Conservation (phyloP, 805 yeast species). For the Starmerella bombicola region DNA sequence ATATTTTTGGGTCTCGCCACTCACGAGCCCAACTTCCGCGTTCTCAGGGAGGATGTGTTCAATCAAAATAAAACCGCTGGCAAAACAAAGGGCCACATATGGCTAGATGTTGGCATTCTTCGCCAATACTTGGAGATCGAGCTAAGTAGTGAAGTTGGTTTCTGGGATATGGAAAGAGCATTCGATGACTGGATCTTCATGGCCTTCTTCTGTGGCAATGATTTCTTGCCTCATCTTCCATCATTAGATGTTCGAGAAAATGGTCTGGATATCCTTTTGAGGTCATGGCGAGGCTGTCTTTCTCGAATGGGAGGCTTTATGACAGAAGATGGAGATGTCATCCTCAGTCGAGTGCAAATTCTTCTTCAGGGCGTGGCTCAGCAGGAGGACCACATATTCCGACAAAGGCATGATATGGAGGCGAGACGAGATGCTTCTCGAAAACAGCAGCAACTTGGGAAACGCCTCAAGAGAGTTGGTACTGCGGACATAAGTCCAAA, state of each 20-base stretch:
- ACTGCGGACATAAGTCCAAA: constrained; percentile 33
- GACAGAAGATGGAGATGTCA: constrained; percentile 79
- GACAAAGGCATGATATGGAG: constrained; percentile 56
- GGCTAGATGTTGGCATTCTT: constrained; percentile 81
- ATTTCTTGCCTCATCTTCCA: constrained; percentile 93
- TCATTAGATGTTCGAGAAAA: constrained; percentile 89
- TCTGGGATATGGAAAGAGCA: constrained; percentile 82
- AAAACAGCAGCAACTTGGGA: constrained; percentile 18
- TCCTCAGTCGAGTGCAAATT: constrained; percentile 62
- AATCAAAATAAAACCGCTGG: constrained; percentile 49
- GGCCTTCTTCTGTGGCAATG: constrained; percentile 98
- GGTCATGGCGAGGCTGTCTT: constrained; percentile 67
- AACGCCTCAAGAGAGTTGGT: constrained; percentile 24
- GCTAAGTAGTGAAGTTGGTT: constrained; percentile 49
- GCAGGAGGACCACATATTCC: constrained; percentile 70
- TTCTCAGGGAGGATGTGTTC: constrained; percentile 91
- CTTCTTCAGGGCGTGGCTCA: constrained; percentile 51
- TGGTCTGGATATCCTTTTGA: constrained; percentile 70
- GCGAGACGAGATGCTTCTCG: constrained; percentile 45
- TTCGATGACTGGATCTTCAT: constrained; percentile 97
- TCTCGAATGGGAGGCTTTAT: constrained; percentile 61
- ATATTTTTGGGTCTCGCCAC: constrained; percentile 93
- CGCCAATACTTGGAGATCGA: constrained; percentile 83
- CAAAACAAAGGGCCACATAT: constrained; percentile 69
- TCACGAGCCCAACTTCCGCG: constrained; percentile 93